These are phyloP conservation scores for Moesziomyces antarcticus DNA, from an alignment of 1,284 basidiomycete species.

Conservation along the genomic window DNA sequence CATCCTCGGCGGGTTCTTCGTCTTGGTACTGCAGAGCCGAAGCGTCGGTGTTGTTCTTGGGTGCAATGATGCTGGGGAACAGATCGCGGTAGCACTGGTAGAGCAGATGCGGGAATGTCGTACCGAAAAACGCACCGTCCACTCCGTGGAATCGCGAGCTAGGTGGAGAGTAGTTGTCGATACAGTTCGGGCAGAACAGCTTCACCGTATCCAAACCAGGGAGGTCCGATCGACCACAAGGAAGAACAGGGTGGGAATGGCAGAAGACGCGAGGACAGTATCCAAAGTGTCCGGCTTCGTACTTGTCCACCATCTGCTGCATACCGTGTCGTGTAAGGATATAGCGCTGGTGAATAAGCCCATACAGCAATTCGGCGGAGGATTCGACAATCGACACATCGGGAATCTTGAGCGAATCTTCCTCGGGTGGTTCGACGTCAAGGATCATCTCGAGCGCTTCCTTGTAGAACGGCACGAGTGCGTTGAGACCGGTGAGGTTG, in stretches of 20 bases:
- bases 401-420: slow-evolving; percentile 82
- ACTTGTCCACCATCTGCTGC: slow-evolving; percentile 98
- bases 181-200: slow-evolving; percentile 97
- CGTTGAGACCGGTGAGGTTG: slow-evolving; percentile 94
- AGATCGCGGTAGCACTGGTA: slow-evolving; percentile 89
- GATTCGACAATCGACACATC: slow-evolving; percentile 98
- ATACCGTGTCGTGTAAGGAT: slow-evolving; percentile 93
- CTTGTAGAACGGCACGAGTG: slow-evolving; percentile 97
- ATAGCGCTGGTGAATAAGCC: slow-evolving; percentile 95
- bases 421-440: slow-evolving; percentile 91
- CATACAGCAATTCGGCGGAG: slow-evolving; percentile 96
- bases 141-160: slow-evolving; percentile 95
- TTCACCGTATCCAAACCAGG: slow-evolving; percentile 99
- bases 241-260: slow-evolving; percentile 86
- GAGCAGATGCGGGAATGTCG: slow-evolving; percentile 95
- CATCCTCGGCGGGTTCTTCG: slow-evolving; percentile 74
- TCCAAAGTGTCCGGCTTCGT: slow-evolving; percentile 91
- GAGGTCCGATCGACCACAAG: slow-evolving; percentile 93
- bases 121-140: slow-evolving; percentile 99
- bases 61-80: slow-evolving; percentile 61
- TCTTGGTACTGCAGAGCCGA: slow-evolving; percentile 1
- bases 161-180: slow-evolving; percentile 95
- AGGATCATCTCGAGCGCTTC: slow-evolving; percentile 99
- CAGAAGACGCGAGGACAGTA: slow-evolving; percentile 96
- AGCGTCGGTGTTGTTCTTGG: slow-evolving; percentile 15